Evolutionary conservation across 108 stramenopile genomes (phyloP).

Genomic region (Parmales sp.): DNA sequence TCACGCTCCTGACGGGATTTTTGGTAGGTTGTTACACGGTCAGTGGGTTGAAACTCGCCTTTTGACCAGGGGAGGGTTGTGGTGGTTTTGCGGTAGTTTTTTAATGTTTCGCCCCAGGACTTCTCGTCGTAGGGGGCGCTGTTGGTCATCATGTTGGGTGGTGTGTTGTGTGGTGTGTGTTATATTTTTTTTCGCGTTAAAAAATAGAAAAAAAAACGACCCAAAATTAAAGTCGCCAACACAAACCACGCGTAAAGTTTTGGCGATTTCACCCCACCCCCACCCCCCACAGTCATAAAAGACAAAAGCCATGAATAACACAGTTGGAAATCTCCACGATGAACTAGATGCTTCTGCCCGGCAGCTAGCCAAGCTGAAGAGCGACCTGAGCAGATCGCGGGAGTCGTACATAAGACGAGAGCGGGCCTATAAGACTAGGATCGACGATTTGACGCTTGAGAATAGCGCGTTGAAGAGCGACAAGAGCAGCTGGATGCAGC

Average conservation of each 20-base stretch:
- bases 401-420: neutral
- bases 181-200: too few species aligned
- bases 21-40: neutral
- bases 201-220: too few species aligned
- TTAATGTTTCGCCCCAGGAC: neutral
- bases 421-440: conserved; percentile 17
- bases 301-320: too few species aligned
- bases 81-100: neutral
- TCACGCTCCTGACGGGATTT: neutral
- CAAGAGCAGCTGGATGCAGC: conserved; percentile 2
- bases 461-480: conserved; percentile 16
- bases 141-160: conserved; percentile 2
- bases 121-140: neutral
- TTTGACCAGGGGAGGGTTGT: neutral
- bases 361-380: neutral
- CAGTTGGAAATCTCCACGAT: too few species aligned
- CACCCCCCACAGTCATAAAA: too few species aligned
- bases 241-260: too few species aligned
- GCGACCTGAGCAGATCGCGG: neutral
- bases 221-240: too few species aligned
- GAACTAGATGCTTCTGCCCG: neutral
- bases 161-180: too few species aligned
- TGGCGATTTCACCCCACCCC: too few species aligned
- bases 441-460: conserved; percentile 41
- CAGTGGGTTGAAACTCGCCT: neutral